Base-by-base conservation (phyloP, 495 filamentous ascomycete species). In the Thozetella sp. region DNA sequence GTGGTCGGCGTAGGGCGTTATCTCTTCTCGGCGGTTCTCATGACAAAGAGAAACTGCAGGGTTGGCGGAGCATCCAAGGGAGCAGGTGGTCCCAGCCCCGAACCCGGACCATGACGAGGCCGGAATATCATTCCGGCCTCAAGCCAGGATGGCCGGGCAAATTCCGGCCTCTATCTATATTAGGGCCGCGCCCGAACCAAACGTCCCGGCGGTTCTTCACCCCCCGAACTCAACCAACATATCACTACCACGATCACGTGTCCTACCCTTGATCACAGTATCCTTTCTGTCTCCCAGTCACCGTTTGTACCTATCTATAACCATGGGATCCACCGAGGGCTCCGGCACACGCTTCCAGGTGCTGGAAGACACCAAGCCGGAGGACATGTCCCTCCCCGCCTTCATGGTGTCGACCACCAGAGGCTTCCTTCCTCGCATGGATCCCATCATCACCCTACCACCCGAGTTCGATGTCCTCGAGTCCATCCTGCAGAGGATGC, bases 401-500 rank as follows among this genome's bases (percentile, higher is more conserved):
- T 97, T 97, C 81, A 93, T 93, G 78, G 91, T 96, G 62, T 94
- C 92, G 51, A 92, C 87, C 2, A 85, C 87, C 0, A 83, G 90
- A 43, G 93, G 93, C 54, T 97, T 97, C 74, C 79, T 91, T 43
- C 88, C 88, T 1, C 80, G 88, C 1, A 77, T 79, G 69, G 80
- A 90, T 56, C 88, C 88, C 43, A 68, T 89, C 63, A 69, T 80
- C 22, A 56, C 72, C 2, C 81, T 90, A 11, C 92, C 93, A 9
- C 53, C 79, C 15, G 88, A 87, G 67, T 97, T 97, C 71, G 74
- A 82, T 43, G 69, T 81, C 15, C 77, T 96, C 30, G 82, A 88
- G 63, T 85, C 84, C 22, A 74, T 97, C 40, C 82, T 95, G 3
- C 79, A 85, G 25, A 84, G 84, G 55, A 88, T 95, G 78, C 91